Evolutionary conservation across 352 stramenopile species (phyloP).

Genomic region (Saprolegnia parasitica): DNA sequence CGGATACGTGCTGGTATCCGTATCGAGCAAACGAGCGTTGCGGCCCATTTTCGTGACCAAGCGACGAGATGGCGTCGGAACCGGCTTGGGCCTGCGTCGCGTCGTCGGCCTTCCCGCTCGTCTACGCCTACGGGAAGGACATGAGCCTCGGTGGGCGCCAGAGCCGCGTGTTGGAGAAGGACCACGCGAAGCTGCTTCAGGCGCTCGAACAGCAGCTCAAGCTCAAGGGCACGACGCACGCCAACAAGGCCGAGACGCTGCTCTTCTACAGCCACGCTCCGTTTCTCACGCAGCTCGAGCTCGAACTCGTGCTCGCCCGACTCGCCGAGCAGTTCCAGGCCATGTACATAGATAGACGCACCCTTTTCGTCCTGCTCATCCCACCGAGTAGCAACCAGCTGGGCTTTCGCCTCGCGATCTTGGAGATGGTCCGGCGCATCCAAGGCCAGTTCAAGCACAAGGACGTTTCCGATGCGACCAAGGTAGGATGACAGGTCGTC

Average conservation of each 20-base stretch:
- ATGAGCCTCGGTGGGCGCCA: conserved; percentile 18
- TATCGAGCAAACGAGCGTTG: background rate
- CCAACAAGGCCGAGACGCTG: conserved; percentile 28
- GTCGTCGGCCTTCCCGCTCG: conserved; percentile 27
- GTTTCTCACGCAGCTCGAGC: background rate
- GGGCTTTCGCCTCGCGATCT: conserved; percentile 19
- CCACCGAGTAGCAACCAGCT: conserved; percentile 1
- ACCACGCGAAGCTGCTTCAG: conserved; percentile 25
- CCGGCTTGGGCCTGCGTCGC: conserved; percentile 28
- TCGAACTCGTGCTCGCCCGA: conserved; percentile 23
- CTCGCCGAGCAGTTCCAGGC: conserved; percentile 22
- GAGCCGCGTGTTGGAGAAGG: conserved; percentile 25
- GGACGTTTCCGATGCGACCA: conserved; percentile 12
- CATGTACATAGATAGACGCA: conserved; percentile 10
- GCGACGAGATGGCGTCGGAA: conserved; percentile 25
- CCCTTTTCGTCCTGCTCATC: background rate
- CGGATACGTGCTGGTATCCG: background rate
- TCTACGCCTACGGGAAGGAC: conserved; percentile 26
- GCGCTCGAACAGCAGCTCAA: conserved; percentile 28
- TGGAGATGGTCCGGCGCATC: conserved; percentile 21
- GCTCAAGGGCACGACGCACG: conserved; percentile 18
- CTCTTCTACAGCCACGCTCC: conserved; percentile 28
- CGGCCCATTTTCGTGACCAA: background rate
- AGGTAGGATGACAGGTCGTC: background rate
- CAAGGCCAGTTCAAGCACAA: conserved; percentile 21